Conservation (phyloP, 2,329 filamentous ascomycete species). For the Pestalotiopsis sp. region DNA sequence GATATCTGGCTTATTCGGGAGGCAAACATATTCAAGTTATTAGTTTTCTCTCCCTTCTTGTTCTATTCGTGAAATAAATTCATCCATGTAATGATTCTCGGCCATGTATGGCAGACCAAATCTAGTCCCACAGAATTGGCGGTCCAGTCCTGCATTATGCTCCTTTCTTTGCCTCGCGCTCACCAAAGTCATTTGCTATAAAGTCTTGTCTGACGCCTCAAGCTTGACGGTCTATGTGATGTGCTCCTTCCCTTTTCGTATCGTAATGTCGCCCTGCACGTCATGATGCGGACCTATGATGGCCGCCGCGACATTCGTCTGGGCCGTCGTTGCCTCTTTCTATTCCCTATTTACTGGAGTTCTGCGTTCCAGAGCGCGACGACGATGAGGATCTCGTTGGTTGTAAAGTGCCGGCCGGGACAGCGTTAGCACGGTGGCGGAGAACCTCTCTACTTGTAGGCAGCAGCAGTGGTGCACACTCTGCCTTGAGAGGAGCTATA, state of each 20-base stretch:
- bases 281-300: background rate
- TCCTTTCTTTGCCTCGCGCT: background rate
- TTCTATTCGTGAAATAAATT: background rate
- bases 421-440: no score
- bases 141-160: background rate
- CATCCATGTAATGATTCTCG: background rate
- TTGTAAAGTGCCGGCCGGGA: no score
- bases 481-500: no score
- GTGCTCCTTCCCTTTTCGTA: background rate
- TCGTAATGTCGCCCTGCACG: background rate
- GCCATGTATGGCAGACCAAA: background rate
- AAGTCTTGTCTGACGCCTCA: background rate
- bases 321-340: background rate
- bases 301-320: background rate
- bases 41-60: background rate
- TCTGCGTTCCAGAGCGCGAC: no score
- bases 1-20: background rate
- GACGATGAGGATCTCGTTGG: no score
- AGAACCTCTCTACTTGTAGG: no score
- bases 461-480: no score
- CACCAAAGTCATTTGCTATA: background rate
- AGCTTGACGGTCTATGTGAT: background rate
- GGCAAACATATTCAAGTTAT: background rate
- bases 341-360: background rate
- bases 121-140: background rate